Percentiles rank a stretch among this genome's conserved stretches.
Conservation (phyloP, 345 rosid species). For the Boechera retrofracta region DNA sequence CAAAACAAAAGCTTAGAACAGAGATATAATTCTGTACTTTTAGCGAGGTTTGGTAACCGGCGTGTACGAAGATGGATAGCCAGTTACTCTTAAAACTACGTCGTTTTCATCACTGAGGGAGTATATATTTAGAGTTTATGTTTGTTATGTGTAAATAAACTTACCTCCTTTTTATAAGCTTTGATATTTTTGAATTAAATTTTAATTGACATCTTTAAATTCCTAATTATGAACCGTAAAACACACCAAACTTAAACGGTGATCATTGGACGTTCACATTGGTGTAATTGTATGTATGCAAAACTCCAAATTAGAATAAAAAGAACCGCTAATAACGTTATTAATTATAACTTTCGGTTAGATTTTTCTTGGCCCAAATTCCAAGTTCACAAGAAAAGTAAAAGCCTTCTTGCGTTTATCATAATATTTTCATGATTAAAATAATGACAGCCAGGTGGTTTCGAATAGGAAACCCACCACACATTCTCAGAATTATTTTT, state of each 20-base stretch:
- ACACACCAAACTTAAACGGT: constrained; percentile 22
- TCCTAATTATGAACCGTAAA: constrained; percentile 20
- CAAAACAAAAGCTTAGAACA: constrained; percentile 28
- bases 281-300: neutral
- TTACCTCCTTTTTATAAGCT: neutral
- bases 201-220: too few relatives aligned
- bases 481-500: neutral
- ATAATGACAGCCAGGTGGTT: constrained; percentile 40
- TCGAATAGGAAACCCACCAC: constrained; percentile 30
- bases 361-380: constrained; percentile 28
- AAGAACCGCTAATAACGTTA: constrained; percentile 38
- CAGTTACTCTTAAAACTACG: constrained; percentile 31
- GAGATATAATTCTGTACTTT: constrained; percentile 1
- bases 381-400: constrained; percentile 1
- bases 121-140: too few relatives aligned
- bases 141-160: too few relatives aligned
- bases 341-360: constrained; percentile 28
- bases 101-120: constrained; percentile 12
- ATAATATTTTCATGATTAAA: constrained; percentile 25
- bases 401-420: neutral
- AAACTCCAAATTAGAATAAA: constrained; percentile 36
- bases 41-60: constrained; percentile 35
- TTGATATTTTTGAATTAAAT: constrained; percentile 3
- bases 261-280: constrained; percentile 30
- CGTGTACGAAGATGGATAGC: constrained; percentile 37